Evolutionary conservation across 805 yeast species (phyloP).

Genomic region (Candida jianshihensis): DNA sequence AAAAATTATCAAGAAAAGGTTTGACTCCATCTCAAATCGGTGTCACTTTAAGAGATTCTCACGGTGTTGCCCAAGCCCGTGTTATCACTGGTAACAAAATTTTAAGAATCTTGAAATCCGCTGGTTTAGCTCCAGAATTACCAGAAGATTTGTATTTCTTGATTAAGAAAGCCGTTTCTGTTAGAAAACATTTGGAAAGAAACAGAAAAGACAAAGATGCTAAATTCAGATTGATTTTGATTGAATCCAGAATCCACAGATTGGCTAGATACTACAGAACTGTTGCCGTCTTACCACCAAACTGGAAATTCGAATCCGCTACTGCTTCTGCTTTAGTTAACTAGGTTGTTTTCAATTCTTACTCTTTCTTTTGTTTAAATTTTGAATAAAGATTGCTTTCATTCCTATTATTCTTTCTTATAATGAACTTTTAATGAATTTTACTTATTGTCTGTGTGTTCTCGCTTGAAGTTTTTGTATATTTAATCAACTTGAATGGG

Average conservation of each 20-base stretch:
- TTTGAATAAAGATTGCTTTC: too few species aligned
- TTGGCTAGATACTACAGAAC: conserved; percentile 99
- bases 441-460: neutral
- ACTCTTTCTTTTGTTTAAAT: conserved; percentile 15
- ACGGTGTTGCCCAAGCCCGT: conserved; percentile 98
- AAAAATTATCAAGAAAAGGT: conserved; percentile 99
- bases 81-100: conserved; percentile 99
- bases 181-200: conserved; percentile 99
- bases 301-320: conserved; percentile 99
- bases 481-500: conserved; percentile 10
- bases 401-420: too few species aligned
- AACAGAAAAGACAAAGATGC: conserved; percentile 99
- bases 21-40: conserved; percentile 99
- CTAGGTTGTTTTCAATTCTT: conserved; percentile 40
- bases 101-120: conserved; percentile 96
- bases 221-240: conserved; percentile 99
- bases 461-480: neutral
- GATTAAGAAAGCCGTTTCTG: conserved; percentile 99
- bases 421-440: too few species aligned
- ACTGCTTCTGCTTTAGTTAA: conserved; percentile 99
- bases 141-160: conserved; percentile 99
- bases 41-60: conserved; percentile 99
- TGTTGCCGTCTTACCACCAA: conserved; percentile 97
- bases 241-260: conserved; percentile 99
- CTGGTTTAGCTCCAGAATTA: conserved; percentile 99